Evolutionary conservation across 106 monocot genomes (phyloP), one percentile per base, ranked within the genome.

Genomic region (Platanthera zijinensis): DNA sequence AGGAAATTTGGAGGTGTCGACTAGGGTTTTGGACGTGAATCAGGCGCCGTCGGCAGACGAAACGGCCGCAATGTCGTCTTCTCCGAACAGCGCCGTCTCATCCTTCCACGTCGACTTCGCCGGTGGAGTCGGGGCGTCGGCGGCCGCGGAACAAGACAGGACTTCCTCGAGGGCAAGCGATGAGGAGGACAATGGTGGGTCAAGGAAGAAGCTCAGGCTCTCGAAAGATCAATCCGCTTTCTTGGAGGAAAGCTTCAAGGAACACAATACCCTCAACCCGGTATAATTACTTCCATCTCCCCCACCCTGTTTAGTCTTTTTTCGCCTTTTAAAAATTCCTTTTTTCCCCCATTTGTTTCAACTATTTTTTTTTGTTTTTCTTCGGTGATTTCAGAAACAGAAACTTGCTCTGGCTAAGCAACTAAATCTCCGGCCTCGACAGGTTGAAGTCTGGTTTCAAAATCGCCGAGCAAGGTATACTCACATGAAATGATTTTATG

Each of bases 361-460:
- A 32, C 32, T 32, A 32, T 32, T 32, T 32, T 32, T 1, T 5
- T 64, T 51, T 39, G 51, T 53, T 75, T 32, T 18, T 74, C 3
- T n/a, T 4, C 14, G 39, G 56, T 68, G n/a, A 46, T 52, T 45
- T 45, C 84, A 88, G 91, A 91, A 86, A 69, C 88, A 91, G 75
- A 91, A 91, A 80, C 54, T 82, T 30, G 91, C 84, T 30, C 76
- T 91, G 74, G 88, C 91, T 5, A 84, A 86, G 73, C 86, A 88
- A 80, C 88, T 91, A 59, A 84, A 86, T 68, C 86, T 91, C 8
- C 76, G 88, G 71, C 91, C 91, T 0, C 74, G 91, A 46, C 91
- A 91, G 57, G 91, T 91, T 66, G 91, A 88, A 75, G 88, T 88
- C 48, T 91, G 88, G 91, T 91, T 91, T 28, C 91, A 91, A 70